A percentile compares a stretch with the other conserved stretches of the same genome.
Conservation (phyloP, 345 rosid genomes). For the Lepidium africanum region DNA sequence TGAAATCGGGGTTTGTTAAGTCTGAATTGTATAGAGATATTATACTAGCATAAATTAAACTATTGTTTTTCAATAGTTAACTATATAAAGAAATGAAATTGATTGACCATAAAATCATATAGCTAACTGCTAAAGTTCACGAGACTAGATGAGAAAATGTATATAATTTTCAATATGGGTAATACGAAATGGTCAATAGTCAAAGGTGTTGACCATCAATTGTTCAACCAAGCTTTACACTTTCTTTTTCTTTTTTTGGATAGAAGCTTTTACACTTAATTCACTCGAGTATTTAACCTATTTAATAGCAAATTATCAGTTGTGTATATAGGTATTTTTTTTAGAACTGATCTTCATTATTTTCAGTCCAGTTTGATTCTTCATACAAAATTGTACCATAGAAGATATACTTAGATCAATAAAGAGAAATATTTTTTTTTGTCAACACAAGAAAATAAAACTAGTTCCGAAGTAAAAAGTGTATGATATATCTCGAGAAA, state of each 20-base stretch:
- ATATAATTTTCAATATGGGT: background rate
- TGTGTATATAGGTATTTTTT: background rate
- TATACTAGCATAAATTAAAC: background rate
- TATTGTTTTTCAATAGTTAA: background rate
- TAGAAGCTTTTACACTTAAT: background rate
- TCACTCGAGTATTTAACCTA: background rate
- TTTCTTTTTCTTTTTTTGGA: background rate
- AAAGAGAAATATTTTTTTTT: too few relatives aligned
- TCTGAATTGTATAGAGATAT: background rate
- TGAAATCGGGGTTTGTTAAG: conserved; percentile 1
- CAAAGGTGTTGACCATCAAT: conserved; percentile 27
- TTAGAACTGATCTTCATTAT: background rate
- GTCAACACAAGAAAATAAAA: too few relatives aligned
- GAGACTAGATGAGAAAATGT: conserved; percentile 17
- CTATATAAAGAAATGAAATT: background rate
- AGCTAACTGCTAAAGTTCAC: conserved; percentile 28
- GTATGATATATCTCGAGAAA: too few relatives aligned
- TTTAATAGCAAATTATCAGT: background rate
- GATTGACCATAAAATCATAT: conserved; percentile 20
- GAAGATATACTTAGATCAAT: background rate
- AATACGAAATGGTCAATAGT: conserved; percentile 20
- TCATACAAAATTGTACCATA: background rate
- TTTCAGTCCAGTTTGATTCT: background rate
- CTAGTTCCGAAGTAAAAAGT: too few relatives aligned
- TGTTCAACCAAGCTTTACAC: background rate